Base-by-base conservation (phyloP, 2,329 filamentous ascomycete genomes). In the Elsinoe ampelina region DNA sequence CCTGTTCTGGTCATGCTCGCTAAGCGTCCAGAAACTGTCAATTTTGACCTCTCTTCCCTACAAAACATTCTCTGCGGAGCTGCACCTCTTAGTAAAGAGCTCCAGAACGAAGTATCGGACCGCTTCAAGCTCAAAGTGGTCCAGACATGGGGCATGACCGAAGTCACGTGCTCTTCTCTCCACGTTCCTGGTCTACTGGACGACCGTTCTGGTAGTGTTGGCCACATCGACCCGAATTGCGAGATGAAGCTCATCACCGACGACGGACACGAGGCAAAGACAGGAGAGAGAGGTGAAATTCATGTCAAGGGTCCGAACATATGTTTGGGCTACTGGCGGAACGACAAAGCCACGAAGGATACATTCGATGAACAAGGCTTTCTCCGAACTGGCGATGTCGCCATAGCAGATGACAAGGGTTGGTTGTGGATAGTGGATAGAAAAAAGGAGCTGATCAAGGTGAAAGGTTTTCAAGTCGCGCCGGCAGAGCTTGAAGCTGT, bases 1-100 rank as follows among this genome's bases (percentile, higher is more conserved):
- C 72, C 73, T 1, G 70, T 75, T 36, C 64, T 75, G 61, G 67
- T 75, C 34, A 73, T 74, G 72, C 62, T 75, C 54, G 69, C 65
- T 55, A 75, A 75, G 63, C 61, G 72, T 39, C 68, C 72, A 1
- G 72, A 74, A 57, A 73, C 71, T 5, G 59, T 63, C 3, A 69
- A 71, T 30, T 74, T 72, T 45, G 67, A 74, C 59, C 59, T 75
- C 13, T 70, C 65, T 52, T 71, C 70, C 47, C 64, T 75, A 15
- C 66, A 65, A 6, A 66, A 71, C 57, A 67, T 73, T 7, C 63
- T 74, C 3, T 73, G 71, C 48, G 73, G 72, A 38, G 72, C 71
- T 2, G 72, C 72, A 26, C 71, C 72, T 0, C 66, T 73, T 56
- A 67, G 67, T 5, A 66, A 67, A 17, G 64, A 68, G 35, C 63